A percentile compares a stretch with the other conserved stretches of the same genome.
Evolutionary conservation across 805 yeast genomes (phyloP).

Genomic region (Cephaloascus fragrans): DNA sequence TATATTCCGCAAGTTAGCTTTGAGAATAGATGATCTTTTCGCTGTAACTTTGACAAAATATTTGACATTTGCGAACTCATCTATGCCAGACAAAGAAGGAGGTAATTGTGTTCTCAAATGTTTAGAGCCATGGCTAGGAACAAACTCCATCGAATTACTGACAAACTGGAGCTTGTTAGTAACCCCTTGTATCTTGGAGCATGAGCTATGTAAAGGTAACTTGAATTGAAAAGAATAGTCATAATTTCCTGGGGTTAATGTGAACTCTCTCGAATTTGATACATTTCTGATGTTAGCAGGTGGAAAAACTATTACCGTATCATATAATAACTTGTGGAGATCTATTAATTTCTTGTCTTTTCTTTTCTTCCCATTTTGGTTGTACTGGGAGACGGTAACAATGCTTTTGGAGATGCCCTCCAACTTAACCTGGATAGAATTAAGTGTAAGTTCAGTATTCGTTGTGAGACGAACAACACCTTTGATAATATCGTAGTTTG

Average conservation of each 20-base stretch:
- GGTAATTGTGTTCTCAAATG: neutral
- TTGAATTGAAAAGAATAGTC: conserved; percentile 36
- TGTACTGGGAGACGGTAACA: conserved; percentile 17
- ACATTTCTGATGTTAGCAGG: conserved; percentile 37
- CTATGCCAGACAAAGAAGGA: conserved; percentile 15
- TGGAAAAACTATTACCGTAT: conserved; percentile 40
- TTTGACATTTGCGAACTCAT: conserved; percentile 27
- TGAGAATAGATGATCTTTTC: conserved; percentile 38
- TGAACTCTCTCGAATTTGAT: conserved; percentile 30
- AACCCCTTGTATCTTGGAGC: conserved; percentile 23
- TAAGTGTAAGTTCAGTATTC: conserved; percentile 29
- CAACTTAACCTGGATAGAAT: conserved; percentile 39
- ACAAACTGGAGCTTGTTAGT: conserved; percentile 17
- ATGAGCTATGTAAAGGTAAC: conserved; percentile 32
- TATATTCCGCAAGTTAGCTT: conserved; percentile 32
- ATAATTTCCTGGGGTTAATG: conserved; percentile 41
- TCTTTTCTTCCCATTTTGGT: conserved; percentile 3
- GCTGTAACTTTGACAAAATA: conserved; percentile 58
- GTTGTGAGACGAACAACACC: conserved; percentile 31
- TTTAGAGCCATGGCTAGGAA: neutral
- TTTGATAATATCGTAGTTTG: conserved; percentile 32
- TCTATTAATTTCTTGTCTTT: conserved; percentile 16
- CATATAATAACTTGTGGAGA: conserved; percentile 38
- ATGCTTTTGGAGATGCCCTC: conserved; percentile 36
- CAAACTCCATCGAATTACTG: neutral